phyloP scores from a whole-genome alignment of 257 asterid species.

The Penstemon eatonii region DNA sequence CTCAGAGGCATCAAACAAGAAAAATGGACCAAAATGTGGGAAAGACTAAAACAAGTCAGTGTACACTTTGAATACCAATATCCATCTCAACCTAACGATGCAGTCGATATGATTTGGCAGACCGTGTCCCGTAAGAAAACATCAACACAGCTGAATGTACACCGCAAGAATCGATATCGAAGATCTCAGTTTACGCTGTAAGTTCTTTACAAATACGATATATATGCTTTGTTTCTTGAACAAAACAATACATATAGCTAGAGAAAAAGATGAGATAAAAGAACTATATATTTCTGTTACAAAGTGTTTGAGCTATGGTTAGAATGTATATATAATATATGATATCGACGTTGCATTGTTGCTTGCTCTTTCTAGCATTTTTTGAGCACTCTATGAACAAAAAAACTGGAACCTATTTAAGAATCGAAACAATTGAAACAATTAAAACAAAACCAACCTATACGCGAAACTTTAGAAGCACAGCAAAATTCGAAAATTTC shows the following conservation, averaged over 20 bases:
- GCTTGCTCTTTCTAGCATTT: slow-evolving; percentile 26
- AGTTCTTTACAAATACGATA: background rate
- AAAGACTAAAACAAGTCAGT: slow-evolving; percentile 46
- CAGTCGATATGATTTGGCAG: slow-evolving; percentile 95
- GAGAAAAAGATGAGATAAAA: slow-evolving; percentile 16
- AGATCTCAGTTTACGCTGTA: slow-evolving; percentile 33
- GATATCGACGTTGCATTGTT: slow-evolving; percentile 22
- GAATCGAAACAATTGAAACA: slow-evolving; percentile 34
- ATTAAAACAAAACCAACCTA: slow-evolving; percentile 38
- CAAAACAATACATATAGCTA: slow-evolving; percentile 14
- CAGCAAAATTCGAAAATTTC: background rate
- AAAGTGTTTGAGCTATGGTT: slow-evolving; percentile 30
- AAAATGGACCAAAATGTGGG: slow-evolving; percentile 80
- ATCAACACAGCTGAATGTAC: slow-evolving; percentile 37
- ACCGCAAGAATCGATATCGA: slow-evolving; percentile 58
- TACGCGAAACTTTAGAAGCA: slow-evolving; percentile 30
- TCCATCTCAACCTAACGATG: slow-evolving; percentile 65
- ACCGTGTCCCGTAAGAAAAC: slow-evolving; percentile 55
- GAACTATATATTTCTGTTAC: slow-evolving; percentile 12
- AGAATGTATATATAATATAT: slow-evolving; percentile 30
- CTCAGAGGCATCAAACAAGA: slow-evolving; percentile 58
- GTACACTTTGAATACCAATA: slow-evolving; percentile 61
- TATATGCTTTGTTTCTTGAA: background rate
- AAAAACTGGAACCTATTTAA: background rate
- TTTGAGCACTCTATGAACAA: slow-evolving; percentile 36